phyloP scores from a whole-genome alignment of 148 eudicot species.

The Oxyria digyna region DNA sequence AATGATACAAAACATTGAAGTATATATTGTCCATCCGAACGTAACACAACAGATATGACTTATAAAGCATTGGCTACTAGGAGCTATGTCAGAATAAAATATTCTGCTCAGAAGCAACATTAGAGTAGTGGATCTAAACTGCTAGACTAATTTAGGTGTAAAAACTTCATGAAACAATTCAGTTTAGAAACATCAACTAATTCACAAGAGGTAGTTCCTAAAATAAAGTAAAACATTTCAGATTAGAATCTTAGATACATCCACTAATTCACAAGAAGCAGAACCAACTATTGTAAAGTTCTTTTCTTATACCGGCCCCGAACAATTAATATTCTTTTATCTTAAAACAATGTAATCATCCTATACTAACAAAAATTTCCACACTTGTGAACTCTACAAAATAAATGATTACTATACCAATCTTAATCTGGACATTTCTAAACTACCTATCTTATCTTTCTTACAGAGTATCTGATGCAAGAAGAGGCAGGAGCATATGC shows the following conservation, averaged over 20 bases:
- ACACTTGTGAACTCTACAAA: background rate
- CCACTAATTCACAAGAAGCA: too few species aligned
- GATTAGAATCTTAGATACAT: too few species aligned
- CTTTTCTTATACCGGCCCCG: background rate
- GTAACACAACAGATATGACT: too few species aligned
- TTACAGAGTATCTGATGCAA: too few species aligned
- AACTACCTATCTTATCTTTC: background rate
- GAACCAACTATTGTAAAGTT: too few species aligned
- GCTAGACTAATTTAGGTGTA: background rate
- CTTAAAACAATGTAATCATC: background rate
- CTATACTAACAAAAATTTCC: background rate
- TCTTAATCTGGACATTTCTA: background rate
- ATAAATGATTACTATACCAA: background rate
- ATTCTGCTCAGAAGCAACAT: background rate
- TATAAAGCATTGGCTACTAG: background rate
- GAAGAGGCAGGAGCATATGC: too few species aligned
- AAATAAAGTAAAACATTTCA: background rate
- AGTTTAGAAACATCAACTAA: background rate
- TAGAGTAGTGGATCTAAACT: background rate
- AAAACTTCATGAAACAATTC: background rate
- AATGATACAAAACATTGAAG: too few species aligned
- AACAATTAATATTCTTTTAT: background rate
- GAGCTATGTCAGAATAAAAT: background rate
- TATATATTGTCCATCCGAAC: too few species aligned
- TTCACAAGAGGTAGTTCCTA: background rate